These are phyloP conservation scores for Suhomyces faveliae DNA, from an alignment of 805 yeast species.

Conservation along the genomic window DNA sequence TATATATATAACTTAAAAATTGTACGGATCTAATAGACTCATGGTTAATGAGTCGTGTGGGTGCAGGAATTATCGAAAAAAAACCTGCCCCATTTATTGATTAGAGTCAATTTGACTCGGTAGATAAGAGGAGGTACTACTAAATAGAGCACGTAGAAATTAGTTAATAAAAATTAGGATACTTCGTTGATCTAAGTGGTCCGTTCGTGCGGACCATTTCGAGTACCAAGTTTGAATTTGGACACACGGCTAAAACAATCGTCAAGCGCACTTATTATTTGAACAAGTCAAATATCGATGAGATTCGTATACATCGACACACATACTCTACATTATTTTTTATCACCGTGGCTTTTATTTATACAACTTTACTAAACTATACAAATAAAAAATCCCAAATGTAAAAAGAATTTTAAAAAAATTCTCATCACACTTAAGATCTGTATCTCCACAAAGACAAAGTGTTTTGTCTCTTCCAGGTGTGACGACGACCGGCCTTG, in stretches of 20 bases:
- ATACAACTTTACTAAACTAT: background rate
- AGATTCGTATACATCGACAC: background rate
- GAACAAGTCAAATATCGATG: too few species aligned
- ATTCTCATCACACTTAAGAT: constrained; percentile 48
- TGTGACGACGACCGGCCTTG: constrained; percentile 97
- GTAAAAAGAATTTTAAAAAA: constrained; percentile 1
- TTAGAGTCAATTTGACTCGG: constrained; percentile 7
- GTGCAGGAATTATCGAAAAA: constrained; percentile 1
- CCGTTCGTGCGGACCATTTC: background rate
- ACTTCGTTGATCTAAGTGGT: background rate
- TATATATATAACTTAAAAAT: background rate
- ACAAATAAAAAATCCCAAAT: constrained; percentile 1
- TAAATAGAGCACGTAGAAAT: background rate
- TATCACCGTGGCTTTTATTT: background rate
- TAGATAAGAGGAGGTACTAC: constrained; percentile 2
- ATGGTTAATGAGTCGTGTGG: background rate
- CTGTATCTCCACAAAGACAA: constrained; percentile 99
- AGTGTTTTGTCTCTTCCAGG: constrained; percentile 99
- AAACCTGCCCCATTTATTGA: background rate
- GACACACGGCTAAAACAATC: background rate
- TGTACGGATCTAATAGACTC: background rate
- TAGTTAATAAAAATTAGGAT: background rate
- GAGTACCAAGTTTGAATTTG: background rate
- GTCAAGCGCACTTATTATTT: too few species aligned
- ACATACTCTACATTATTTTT: too few species aligned